phyloP scores from a whole-genome alignment of 78 protist species.

The Dictyostelium purpureum region DNA sequence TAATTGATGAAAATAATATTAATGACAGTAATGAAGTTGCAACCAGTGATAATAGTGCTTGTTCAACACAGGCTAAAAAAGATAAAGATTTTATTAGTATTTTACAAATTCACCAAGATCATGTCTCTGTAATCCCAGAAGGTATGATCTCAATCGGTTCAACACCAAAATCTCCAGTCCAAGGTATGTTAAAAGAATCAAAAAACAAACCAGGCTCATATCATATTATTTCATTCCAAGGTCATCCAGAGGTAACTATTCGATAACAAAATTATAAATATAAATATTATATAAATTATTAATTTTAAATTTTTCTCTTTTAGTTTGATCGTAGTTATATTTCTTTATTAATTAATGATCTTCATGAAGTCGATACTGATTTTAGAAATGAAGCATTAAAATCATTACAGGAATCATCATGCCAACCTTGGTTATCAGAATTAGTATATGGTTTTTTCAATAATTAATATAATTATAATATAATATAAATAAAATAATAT shows the following conservation, averaged over 20 bases:
- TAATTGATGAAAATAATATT: background rate
- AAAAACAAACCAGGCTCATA: background rate
- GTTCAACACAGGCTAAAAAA: background rate
- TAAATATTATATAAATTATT: too few species aligned
- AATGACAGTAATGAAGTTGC: background rate
- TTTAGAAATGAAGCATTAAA: background rate
- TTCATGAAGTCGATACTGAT: background rate
- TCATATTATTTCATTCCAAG: slow-evolving; percentile 35
- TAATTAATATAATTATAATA: background rate
- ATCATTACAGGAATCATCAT: background rate
- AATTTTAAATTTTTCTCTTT: too few species aligned
- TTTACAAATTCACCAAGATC: slow-evolving; percentile 55
- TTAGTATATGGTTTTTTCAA: slow-evolving; percentile 2
- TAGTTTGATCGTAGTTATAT: background rate
- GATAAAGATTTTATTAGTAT: background rate
- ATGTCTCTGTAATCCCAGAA: slow-evolving; percentile 16
- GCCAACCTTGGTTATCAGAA: slow-evolving; percentile 8
- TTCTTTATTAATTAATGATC: slow-evolving; percentile 1
- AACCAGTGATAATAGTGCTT: background rate
- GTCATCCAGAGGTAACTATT: slow-evolving; percentile 59
- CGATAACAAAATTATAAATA: too few species aligned
- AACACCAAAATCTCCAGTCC: background rate
- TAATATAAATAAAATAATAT: too few species aligned
- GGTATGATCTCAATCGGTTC: background rate
- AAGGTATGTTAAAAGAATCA: slow-evolving; percentile 28